Conservation (phyloP, 2,329 filamentous ascomycete species). For the Epichloe baconii region DNA sequence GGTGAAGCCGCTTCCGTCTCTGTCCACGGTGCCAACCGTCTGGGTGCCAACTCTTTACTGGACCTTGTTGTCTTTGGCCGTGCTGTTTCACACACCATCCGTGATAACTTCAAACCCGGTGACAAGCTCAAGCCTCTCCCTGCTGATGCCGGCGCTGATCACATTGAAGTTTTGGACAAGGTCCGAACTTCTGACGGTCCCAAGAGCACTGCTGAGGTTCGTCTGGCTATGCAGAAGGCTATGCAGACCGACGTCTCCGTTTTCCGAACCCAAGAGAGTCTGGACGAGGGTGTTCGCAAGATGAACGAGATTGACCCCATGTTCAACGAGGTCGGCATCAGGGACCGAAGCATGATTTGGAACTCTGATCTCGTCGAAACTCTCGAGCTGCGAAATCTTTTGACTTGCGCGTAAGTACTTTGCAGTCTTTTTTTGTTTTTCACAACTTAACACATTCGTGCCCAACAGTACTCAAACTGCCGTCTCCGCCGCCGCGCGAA, state of each 20-base stretch:
- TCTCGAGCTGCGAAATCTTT: slow-evolving; percentile 82
- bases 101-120: slow-evolving; percentile 82
- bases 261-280: slow-evolving; percentile 85
- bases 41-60: slow-evolving; percentile 95
- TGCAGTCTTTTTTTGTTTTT: background rate
- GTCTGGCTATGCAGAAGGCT: slow-evolving; percentile 88
- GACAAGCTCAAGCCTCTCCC: slow-evolving; percentile 64
- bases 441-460: background rate
- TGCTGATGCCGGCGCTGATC: slow-evolving; percentile 78
- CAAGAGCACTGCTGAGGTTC: slow-evolving; percentile 79
- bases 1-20: slow-evolving; percentile 97
- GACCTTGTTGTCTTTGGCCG: slow-evolving; percentile 96
- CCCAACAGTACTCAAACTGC: slow-evolving; percentile 69
- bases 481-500: slow-evolving; percentile 76
- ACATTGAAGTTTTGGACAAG: slow-evolving; percentile 75
- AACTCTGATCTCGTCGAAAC: slow-evolving; percentile 96
- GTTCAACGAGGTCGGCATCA: slow-evolving; percentile 78
- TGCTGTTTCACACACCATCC: slow-evolving; percentile 93
- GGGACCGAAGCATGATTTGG: slow-evolving; percentile 99
- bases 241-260: slow-evolving; percentile 97
- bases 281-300: slow-evolving; percentile 85
- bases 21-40: slow-evolving; percentile 94
- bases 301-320: slow-evolving; percentile 72
- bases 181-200: slow-evolving; percentile 73
- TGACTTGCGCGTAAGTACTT: slow-evolving; percentile 84